Conservation (phyloP, 1,284 basidiomycete species). For the Psilocybe mexicana region DNA sequence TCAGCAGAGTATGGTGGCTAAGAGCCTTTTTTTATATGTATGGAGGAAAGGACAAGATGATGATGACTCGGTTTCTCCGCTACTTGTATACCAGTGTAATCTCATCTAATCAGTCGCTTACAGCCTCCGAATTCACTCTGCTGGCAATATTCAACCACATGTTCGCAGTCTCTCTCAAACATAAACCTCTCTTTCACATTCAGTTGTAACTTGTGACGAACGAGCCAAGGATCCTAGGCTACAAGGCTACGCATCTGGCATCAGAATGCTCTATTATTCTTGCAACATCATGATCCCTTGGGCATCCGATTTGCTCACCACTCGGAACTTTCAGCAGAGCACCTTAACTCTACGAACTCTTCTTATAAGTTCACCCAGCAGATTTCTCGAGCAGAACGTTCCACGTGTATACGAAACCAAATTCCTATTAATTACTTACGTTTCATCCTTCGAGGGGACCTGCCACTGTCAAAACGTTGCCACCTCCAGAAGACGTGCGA, state of each 20-base stretch:
- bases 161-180: too few relatives aligned
- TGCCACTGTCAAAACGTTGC: not conserved
- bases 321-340: too few relatives aligned
- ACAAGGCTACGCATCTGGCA: too few relatives aligned
- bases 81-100: not conserved
- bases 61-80: slow-evolving; percentile 6
- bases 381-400: not conserved
- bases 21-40: not conserved
- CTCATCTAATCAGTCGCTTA: slow-evolving; percentile 13
- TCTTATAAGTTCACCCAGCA: too few relatives aligned
- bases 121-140: not conserved
- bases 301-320: too few relatives aligned
- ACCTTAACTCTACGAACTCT: too few relatives aligned
- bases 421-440: not conserved
- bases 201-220: too few relatives aligned
- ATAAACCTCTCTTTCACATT: too few relatives aligned
- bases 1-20: not conserved
- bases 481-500: not conserved
- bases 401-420: not conserved
- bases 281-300: too few relatives aligned
- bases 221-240: too few relatives aligned
- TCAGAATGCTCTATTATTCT: too few relatives aligned
- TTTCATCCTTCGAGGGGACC: not conserved
- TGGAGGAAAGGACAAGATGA: not conserved
- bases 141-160: not conserved